phyloP scores from a whole-genome alignment of 2,329 filamentous ascomycete genomes.

The Seiridium unicorne region DNA sequence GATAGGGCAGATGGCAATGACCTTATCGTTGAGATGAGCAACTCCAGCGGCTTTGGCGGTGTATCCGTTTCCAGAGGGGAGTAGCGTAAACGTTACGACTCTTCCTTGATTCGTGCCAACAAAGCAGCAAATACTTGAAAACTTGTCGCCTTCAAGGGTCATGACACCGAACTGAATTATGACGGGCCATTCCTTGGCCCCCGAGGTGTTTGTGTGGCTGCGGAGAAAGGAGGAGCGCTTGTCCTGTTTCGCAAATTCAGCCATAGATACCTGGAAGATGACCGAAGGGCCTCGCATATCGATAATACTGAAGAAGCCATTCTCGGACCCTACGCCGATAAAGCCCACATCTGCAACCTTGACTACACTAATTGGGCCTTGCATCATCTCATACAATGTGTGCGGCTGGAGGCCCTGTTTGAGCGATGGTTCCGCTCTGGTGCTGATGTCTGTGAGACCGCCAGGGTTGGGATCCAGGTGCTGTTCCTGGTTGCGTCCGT shows the following conservation, averaged over 20 bases:
- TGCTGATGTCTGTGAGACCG: constrained; percentile 71
- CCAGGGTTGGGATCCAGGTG: constrained; percentile 59
- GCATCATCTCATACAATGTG: constrained; percentile 77
- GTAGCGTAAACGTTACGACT: constrained; percentile 84
- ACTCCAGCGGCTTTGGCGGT: constrained; percentile 70
- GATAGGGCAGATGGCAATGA: constrained; percentile 79
- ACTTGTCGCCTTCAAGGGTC: constrained; percentile 90
- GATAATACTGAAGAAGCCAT: constrained; percentile 76
- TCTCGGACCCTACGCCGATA: constrained; percentile 80
- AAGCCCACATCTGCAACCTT: constrained; percentile 93
- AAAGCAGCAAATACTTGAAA: constrained; percentile 91
- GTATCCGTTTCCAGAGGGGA: constrained; percentile 75
- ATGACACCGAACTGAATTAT: constrained; percentile 88
- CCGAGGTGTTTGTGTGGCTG: constrained; percentile 46
- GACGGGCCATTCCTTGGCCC: constrained; percentile 70
- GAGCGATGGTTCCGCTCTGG: constrained; percentile 68
- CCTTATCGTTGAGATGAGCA: constrained; percentile 61
- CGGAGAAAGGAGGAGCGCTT: constrained; percentile 73
- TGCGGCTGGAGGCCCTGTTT: constrained; percentile 81
- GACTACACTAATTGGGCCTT: constrained; percentile 76
- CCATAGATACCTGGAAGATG: constrained; percentile 72
- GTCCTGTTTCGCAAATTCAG: constrained; percentile 73
- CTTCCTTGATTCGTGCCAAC: constrained; percentile 85
- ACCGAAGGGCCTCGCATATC: constrained; percentile 85
- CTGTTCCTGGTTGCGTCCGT: constrained; percentile 60